Evolutionary conservation across 2,329 filamentous ascomycete species (phyloP).

Genomic region (Nothophaeocryptopus gaeumannii): DNA sequence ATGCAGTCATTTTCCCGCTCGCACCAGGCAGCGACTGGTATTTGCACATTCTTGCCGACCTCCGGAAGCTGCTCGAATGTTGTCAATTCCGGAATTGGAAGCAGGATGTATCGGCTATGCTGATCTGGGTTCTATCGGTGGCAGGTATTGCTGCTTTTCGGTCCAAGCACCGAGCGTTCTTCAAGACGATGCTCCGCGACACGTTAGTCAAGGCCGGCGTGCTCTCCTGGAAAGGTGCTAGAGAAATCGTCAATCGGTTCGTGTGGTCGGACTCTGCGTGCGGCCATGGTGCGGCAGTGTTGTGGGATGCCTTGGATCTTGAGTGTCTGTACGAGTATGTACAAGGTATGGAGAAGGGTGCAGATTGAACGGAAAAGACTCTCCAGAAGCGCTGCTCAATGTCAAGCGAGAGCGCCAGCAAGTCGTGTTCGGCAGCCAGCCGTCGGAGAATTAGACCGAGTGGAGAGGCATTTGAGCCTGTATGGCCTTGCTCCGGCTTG

Average conservation of each 20-base stretch:
- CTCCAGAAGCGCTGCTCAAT: too few relatives aligned
- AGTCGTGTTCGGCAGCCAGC: too few relatives aligned
- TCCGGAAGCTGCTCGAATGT: neutral
- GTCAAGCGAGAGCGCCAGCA: too few relatives aligned
- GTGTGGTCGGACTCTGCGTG: constrained; percentile 14
- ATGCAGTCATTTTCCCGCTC: constrained; percentile 13
- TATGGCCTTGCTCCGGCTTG: too few relatives aligned
- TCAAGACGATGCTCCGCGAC: neutral
- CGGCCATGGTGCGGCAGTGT: constrained; percentile 1
- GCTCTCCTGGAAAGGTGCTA: neutral
- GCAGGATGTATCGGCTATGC: neutral
- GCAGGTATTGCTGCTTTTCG: constrained; percentile 12
- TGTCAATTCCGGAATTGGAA: neutral
- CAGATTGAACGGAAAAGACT: too few relatives aligned
- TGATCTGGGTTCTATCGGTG: constrained; percentile 13
- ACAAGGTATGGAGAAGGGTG: too few relatives aligned
- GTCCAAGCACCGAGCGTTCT: constrained; percentile 13
- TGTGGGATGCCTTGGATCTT: constrained; percentile 3
- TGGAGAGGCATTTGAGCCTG: too few relatives aligned
- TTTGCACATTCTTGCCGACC: constrained; percentile 8
- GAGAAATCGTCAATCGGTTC: constrained; percentile 3
- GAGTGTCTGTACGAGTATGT: too few relatives aligned
- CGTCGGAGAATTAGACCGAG: too few relatives aligned
- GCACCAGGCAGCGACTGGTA: constrained; percentile 8
- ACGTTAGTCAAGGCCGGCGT: neutral